These are phyloP conservation scores for Sclerospora graminicola DNA, from an alignment of 352 stramenopile genomes.

Conservation along the genomic window DNA sequence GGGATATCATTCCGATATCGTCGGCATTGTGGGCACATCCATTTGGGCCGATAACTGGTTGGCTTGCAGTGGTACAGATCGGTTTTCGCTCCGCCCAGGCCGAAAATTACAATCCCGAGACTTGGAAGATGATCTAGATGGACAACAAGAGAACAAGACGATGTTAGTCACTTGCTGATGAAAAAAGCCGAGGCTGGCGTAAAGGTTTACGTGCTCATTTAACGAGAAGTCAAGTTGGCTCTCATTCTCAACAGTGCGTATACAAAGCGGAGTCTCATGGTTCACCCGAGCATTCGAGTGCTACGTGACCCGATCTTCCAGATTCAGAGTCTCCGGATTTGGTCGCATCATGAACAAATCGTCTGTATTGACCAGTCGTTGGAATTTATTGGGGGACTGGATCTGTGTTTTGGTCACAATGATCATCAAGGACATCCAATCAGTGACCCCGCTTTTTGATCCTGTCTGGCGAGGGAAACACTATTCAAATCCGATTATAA, in stretches of 20 bases:
- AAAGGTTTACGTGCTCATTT: conserved; percentile 88
- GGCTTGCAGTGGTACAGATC: too few species aligned
- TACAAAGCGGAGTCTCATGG: conserved; percentile 68
- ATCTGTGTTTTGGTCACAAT: conserved; percentile 85
- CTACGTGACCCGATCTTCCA: conserved; percentile 87
- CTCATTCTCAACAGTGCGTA: conserved; percentile 84
- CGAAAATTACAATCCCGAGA: conserved; percentile 36
- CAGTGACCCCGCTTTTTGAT: conserved; percentile 47
- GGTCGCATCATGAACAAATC: conserved; percentile 91
- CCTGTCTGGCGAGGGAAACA: conserved; percentile 78
- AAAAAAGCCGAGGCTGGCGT: conserved; percentile 72
- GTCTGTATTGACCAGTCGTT: conserved; percentile 84
- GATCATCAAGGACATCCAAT: conserved; percentile 71
- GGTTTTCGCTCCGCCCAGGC: conserved; percentile 65
- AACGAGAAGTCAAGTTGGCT: conserved; percentile 84
- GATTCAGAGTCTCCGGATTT: conserved; percentile 85
- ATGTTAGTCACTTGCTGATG: conserved; percentile 68
- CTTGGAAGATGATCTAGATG: conserved; percentile 16
- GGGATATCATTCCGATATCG: too few species aligned
- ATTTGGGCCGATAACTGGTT: too few species aligned
- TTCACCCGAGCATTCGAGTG: conserved; percentile 83
- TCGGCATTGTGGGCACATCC: too few species aligned
- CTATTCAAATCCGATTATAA: conserved; percentile 86
- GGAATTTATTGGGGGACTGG: conserved; percentile 75
- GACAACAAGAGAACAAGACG: conserved; percentile 47